Evolutionary conservation across 257 asterid species (phyloP).

Genomic region (Cordia subcordata): DNA sequence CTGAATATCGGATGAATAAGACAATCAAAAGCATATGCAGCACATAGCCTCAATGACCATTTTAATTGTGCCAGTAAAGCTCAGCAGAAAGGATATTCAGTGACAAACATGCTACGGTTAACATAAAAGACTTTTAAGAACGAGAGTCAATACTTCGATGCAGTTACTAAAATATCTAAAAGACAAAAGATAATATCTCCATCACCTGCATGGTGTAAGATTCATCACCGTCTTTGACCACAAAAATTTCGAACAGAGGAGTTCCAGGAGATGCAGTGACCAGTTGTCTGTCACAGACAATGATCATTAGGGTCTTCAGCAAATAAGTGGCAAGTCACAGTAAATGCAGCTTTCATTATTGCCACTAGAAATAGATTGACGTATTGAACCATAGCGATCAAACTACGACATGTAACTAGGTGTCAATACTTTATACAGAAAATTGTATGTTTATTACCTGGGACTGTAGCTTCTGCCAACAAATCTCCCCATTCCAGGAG

Average conservation of each 20-base stretch:
- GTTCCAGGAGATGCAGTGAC: slow-evolving; percentile 88
- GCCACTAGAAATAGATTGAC: neutral
- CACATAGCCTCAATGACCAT: too few relatives aligned
- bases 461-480: slow-evolving; percentile 86
- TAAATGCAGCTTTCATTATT: neutral
- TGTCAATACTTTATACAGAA: neutral
- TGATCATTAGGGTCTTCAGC: slow-evolving; percentile 13
- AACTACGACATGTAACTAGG: neutral
- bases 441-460: slow-evolving; percentile 41
- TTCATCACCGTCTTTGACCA: slow-evolving; percentile 67
- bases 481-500: slow-evolving; percentile 89
- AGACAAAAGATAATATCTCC: slow-evolving; percentile 6
- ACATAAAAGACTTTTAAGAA: too few relatives aligned
- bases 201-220: slow-evolving; percentile 76
- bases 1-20: too few relatives aligned
- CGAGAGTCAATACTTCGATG: neutral
- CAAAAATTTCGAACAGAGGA: slow-evolving; percentile 86
- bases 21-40: too few relatives aligned
- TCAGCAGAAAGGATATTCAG: too few relatives aligned
- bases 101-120: too few relatives aligned
- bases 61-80: too few relatives aligned
- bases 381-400: too few relatives aligned
- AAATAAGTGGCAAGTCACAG: neutral
- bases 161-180: neutral
- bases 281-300: slow-evolving; percentile 65